Percentiles rank a stretch among this genome's conserved stretches.
These are phyloP conservation scores for Ordospora pajunii DNA, from an alignment of 371 early-diverging fungal species.

Conservation along the genomic window DNA sequence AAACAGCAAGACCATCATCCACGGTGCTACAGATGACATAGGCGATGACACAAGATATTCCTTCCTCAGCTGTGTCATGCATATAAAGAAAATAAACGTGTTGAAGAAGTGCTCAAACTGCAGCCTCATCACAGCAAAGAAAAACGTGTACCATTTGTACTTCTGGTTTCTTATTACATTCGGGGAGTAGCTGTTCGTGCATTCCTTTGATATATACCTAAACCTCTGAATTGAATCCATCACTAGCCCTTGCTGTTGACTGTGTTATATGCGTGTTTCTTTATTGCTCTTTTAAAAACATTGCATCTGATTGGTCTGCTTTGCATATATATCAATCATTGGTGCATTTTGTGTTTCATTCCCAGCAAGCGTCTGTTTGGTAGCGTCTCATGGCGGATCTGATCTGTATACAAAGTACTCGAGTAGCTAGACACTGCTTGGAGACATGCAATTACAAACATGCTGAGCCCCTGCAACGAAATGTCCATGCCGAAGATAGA, in stretches of 20 bases:
- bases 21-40: constrained; percentile 82
- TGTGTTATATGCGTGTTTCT: constrained; percentile 2
- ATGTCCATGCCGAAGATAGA: background rate
- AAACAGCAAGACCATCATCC: constrained; percentile 78
- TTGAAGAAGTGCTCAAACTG: constrained; percentile 94
- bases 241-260: background rate
- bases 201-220: background rate
- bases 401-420: background rate
- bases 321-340: background rate
- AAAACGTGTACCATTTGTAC: constrained; percentile 76
- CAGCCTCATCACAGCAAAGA: constrained; percentile 78
- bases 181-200: constrained; percentile 61
- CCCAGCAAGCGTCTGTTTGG: background rate
- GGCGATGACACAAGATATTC: constrained; percentile 68
- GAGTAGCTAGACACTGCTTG: background rate
- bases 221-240: constrained; percentile 4
- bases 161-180: constrained; percentile 89
- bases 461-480: background rate
- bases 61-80: constrained; percentile 80
- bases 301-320: background rate
- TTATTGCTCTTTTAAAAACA: constrained; percentile 9
- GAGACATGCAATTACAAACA: background rate
- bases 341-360: constrained; percentile 1
- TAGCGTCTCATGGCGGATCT: background rate
- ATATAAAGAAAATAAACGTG: constrained; percentile 83